Conservation (phyloP, 2,329 filamentous ascomycete genomes). For the Leptosphaerulina australis region DNA sequence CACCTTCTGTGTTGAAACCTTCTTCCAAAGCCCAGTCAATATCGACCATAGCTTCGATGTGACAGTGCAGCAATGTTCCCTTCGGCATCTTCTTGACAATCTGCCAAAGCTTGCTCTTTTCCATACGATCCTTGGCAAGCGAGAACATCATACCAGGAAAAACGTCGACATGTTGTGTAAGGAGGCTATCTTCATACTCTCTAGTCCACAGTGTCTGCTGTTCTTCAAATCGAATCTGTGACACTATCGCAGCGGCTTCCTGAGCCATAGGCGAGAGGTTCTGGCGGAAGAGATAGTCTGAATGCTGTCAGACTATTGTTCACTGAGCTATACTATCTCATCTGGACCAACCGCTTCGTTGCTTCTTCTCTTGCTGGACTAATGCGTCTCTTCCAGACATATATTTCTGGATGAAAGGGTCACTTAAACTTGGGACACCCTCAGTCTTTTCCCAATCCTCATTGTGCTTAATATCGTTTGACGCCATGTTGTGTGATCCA, state of each 20-base stretch:
- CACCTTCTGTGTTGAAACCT: conserved; percentile 72
- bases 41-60: conserved; percentile 90
- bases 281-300: conserved; percentile 73
- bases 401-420: conserved; percentile 84
- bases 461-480: conserved; percentile 32
- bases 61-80: conserved; percentile 82
- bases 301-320: conserved; percentile 33
- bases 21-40: conserved; percentile 78
- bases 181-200: conserved; percentile 71
- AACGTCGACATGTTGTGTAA: conserved; percentile 67
- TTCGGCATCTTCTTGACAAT: conserved; percentile 90
- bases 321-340: not conserved
- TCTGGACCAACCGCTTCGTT: conserved; percentile 70
- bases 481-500: conserved; percentile 26
- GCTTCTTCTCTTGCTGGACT: conserved; percentile 79
- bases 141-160: conserved; percentile 95
- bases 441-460: conserved; percentile 51
- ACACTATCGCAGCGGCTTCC: conserved; percentile 79
- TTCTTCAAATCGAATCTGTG: conserved; percentile 79
- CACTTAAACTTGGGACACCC: conserved; percentile 55
- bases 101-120: conserved; percentile 81
- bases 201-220: conserved; percentile 76
- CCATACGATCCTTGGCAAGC: conserved; percentile 83
- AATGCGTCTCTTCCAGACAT: conserved; percentile 75
- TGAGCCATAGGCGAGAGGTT: conserved; percentile 78